These are phyloP conservation scores for Jacaranda copaia DNA, from an alignment of 257 asterid species.

Conservation along the genomic window DNA sequence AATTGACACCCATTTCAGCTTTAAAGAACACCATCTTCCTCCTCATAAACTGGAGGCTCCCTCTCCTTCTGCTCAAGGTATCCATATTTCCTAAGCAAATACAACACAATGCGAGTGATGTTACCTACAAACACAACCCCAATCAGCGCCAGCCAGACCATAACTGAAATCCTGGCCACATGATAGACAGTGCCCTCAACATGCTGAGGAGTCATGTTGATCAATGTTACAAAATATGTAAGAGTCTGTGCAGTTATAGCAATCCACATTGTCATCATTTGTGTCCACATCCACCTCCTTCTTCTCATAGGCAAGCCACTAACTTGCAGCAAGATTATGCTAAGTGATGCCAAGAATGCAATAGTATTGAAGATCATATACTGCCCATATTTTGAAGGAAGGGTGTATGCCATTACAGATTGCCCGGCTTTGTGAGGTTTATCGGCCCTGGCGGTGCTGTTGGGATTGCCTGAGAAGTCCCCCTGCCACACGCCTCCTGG, in stretches of 20 bases:
- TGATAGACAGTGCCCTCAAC: slow-evolving; percentile 30
- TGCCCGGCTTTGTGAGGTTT: slow-evolving; percentile 38
- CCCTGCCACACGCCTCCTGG: slow-evolving; percentile 55
- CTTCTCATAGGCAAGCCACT: slow-evolving; percentile 50
- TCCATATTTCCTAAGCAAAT: slow-evolving; percentile 29
- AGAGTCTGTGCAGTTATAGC: slow-evolving; percentile 44
- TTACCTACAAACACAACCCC: slow-evolving; percentile 35
- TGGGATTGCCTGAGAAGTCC: slow-evolving; percentile 30
- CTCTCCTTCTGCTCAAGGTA: slow-evolving; percentile 30
- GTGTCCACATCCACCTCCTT: slow-evolving; percentile 45
- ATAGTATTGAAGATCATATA: slow-evolving; percentile 45
- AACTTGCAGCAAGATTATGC: slow-evolving; percentile 45
- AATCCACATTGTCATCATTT: slow-evolving; percentile 50
- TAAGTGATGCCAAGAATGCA: slow-evolving; percentile 46
- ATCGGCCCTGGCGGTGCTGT: slow-evolving; percentile 26
- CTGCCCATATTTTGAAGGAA: slow-evolving; percentile 26
- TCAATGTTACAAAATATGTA: slow-evolving; percentile 36
- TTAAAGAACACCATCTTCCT: slow-evolving; percentile 36
- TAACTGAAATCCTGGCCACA: slow-evolving; percentile 30
- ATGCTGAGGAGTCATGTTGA: slow-evolving; percentile 36
- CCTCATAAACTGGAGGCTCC: slow-evolving; percentile 13
- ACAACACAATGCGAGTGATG: slow-evolving; percentile 25
- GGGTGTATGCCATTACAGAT: slow-evolving; percentile 44
- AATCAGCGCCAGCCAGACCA: slow-evolving; percentile 34
- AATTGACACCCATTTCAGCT: not conserved